Percentiles rank a stretch among this genome's conserved stretches.
Evolutionary conservation across 2,329 filamentous ascomycete genomes (phyloP).

Genomic region (Stagonosporopsis chrysanthemi): DNA sequence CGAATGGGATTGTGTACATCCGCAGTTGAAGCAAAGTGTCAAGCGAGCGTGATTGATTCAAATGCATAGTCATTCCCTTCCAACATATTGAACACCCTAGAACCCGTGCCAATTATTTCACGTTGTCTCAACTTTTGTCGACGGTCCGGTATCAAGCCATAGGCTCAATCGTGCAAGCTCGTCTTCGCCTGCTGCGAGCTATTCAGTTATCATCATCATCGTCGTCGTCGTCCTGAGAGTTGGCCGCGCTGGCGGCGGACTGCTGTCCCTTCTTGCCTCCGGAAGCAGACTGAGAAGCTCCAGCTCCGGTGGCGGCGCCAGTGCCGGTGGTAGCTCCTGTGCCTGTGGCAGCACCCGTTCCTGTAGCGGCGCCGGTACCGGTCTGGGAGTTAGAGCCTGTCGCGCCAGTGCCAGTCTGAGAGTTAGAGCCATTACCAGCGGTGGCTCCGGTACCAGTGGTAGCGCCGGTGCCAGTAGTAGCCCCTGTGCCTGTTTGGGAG

Average conservation of each 20-base stretch:
- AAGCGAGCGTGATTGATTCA: slow-evolving; percentile 2
- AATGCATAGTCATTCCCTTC: background rate
- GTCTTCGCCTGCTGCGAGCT: background rate
- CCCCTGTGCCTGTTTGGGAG: too few species aligned
- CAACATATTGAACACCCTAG: too few species aligned
- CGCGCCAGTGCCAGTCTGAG: slow-evolving; percentile 16
- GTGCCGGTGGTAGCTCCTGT: background rate
- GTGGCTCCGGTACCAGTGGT: slow-evolving; percentile 7
- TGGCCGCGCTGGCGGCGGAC: slow-evolving; percentile 13
- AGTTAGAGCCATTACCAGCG: too few species aligned
- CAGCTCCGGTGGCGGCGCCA: background rate
- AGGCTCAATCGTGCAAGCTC: background rate
- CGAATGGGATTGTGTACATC: background rate
- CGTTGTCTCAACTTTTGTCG: background rate
- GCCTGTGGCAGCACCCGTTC: slow-evolving; percentile 9
- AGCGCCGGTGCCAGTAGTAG: too few species aligned
- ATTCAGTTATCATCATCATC: slow-evolving; percentile 27
- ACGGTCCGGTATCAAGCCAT: background rate
- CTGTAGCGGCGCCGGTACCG: slow-evolving; percentile 16
- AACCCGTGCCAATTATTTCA: background rate
- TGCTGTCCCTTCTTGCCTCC: slow-evolving; percentile 8
- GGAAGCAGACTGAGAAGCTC: slow-evolving; percentile 3
- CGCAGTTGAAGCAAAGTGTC: background rate
- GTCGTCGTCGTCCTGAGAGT: slow-evolving; percentile 29
- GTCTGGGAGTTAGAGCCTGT: slow-evolving; percentile 1